Evolutionary conservation across 306 rosid species (phyloP).

Genomic region (Prinsepia uniflora): DNA sequence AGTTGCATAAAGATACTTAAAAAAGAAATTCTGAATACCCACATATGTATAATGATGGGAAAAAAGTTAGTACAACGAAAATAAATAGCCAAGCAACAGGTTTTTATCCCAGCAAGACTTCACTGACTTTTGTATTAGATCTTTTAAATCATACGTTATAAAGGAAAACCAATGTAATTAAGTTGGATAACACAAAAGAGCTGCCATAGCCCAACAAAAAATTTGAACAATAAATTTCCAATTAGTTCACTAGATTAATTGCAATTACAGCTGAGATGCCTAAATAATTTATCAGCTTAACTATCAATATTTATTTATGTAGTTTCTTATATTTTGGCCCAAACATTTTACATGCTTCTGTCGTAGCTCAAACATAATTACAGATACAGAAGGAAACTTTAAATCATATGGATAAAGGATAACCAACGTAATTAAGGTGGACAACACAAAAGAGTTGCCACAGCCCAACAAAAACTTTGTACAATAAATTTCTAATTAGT

Average conservation of each 20-base stretch:
- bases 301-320: not conserved
- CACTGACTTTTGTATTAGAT: not conserved
- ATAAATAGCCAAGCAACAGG: not conserved
- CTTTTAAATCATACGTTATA: not conserved
- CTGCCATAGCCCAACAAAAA: not conserved
- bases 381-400: not conserved
- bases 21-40: too few relatives aligned
- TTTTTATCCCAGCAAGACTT: not conserved
- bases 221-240: not conserved
- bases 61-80: not conserved
- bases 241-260: constrained; percentile 7
- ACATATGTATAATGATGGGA: not conserved
- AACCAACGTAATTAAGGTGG: not conserved
- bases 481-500: not conserved
- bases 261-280: not conserved
- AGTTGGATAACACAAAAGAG: not conserved
- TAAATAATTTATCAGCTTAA: not conserved
- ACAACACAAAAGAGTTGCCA: not conserved
- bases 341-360: not conserved
- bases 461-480: not conserved
- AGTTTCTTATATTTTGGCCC: too few relatives aligned
- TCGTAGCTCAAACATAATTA: not conserved
- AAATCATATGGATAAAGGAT: not conserved
- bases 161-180: not conserved
- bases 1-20: not conserved